phyloP scores from a whole-genome alignment of 805 yeast genomes.

The Metschnikowia sp. region DNA sequence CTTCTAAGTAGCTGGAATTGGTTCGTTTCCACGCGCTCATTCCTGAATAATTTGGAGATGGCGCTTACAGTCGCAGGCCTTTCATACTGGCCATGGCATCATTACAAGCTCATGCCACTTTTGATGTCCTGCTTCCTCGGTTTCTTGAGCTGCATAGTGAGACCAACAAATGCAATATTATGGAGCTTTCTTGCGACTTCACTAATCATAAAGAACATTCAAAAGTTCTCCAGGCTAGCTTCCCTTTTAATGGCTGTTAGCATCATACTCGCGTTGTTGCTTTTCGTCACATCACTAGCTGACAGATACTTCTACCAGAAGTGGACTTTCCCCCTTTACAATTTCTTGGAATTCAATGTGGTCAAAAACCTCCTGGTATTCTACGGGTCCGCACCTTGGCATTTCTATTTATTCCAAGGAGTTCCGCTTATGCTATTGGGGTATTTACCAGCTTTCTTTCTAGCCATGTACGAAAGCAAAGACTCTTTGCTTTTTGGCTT shows the following conservation, averaged over 20 bases:
- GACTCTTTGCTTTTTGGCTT: slow-evolving; percentile 20
- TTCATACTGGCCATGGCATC: slow-evolving; percentile 67
- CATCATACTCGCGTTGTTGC: slow-evolving; percentile 26
- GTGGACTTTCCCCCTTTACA: slow-evolving; percentile 58
- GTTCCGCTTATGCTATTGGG: slow-evolving; percentile 72
- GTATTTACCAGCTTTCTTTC: slow-evolving; percentile 57
- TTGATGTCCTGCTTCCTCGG: slow-evolving; percentile 49
- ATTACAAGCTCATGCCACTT: slow-evolving; percentile 16
- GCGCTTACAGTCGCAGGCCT: slow-evolving; percentile 64
- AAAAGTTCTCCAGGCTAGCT: slow-evolving; percentile 5
- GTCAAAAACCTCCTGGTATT: slow-evolving; percentile 68
- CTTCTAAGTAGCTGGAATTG: slow-evolving; percentile 75
- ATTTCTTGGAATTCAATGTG: slow-evolving; percentile 77
- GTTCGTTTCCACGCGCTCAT: slow-evolving; percentile 76
- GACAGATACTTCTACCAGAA: slow-evolving; percentile 62
- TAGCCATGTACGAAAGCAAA: slow-evolving; percentile 13
- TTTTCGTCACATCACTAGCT: slow-evolving; percentile 20
- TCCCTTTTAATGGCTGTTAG: slow-evolving; percentile 7
- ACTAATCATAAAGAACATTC: slow-evolving; percentile 11
- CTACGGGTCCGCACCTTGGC: slow-evolving; percentile 83
- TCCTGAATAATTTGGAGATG: slow-evolving; percentile 81
- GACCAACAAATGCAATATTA: slow-evolving; percentile 80
- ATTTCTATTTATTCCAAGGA: slow-evolving; percentile 80
- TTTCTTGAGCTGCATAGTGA: slow-evolving; percentile 58
- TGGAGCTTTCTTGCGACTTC: slow-evolving; percentile 65